Evolutionary conservation across 1,139 yeast genomes (phyloP).

Genomic region (Yamadazyma conglobata): DNA sequence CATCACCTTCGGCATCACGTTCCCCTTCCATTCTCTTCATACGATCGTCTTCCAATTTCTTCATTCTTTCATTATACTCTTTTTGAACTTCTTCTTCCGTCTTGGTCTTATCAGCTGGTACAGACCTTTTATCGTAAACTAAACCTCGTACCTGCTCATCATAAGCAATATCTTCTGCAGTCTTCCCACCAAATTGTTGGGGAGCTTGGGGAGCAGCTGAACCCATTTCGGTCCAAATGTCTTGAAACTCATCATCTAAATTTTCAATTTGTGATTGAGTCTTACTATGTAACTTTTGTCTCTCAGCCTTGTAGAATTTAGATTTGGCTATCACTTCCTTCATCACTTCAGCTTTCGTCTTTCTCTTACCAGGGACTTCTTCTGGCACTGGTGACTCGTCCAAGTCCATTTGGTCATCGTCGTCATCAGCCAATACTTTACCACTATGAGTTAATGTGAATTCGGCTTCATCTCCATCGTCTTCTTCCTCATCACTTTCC

Average conservation of each 20-base stretch:
- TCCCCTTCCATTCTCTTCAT: conserved; percentile 82
- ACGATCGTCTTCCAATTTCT: conserved; percentile 73
- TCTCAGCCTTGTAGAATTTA: conserved; percentile 80
- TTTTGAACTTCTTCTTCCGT: conserved; percentile 79
- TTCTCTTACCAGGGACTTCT: conserved; percentile 53
- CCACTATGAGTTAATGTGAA: conserved; percentile 76
- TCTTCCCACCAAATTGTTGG: conserved; percentile 26
- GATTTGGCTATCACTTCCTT: conserved; percentile 94
- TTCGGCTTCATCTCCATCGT: conserved; percentile 33
- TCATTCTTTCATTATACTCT: conserved; percentile 65
- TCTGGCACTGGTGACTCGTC: conserved; percentile 25
- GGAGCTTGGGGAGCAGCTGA: conserved; percentile 7
- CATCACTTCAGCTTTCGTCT: conserved; percentile 94
- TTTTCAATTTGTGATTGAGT: conserved; percentile 69
- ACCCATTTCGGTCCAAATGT: conserved; percentile 61
- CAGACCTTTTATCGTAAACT: conserved; percentile 82
- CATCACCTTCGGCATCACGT: conserved; percentile 63
- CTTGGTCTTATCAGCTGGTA: conserved; percentile 94
- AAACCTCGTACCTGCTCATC: conserved; percentile 77
- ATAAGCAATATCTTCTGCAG: conserved; percentile 55
- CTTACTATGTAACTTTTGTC: conserved; percentile 75
- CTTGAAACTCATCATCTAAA: conserved; percentile 76
- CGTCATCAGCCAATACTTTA: conserved; percentile 42
- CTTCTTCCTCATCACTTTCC: conserved; percentile 66
- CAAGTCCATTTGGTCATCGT: conserved; percentile 25